Evolutionary conservation across 2,329 filamentous ascomycete species (phyloP), one percentile per base, ranked within the genome.

Genomic region (Ambrosiella beaveri): DNA sequence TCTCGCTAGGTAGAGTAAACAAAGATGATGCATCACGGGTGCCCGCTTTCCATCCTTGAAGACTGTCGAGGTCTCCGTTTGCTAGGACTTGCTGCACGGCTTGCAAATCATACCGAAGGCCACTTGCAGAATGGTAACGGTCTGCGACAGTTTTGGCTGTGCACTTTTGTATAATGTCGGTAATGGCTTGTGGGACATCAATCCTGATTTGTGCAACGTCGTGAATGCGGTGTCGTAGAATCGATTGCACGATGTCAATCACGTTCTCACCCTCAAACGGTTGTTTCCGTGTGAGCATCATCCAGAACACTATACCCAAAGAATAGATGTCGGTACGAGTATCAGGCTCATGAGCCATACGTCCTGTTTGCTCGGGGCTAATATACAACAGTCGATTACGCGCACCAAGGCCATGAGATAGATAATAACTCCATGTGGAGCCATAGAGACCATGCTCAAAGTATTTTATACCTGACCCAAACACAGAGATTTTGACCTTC

Each of bases 251-350:
- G 50, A 96, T 88, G 65, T 96, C 90, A 60, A 96, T 79, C 0
- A 90, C 87, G 0, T 82, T 84, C 11, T 81, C 77, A 8, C 88
- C 91, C 40, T 85, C 83, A 63, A 93, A 95, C 0, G 88, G 85
- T 2, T 86, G 80, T 64, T 84, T 80, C 36, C 89, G 88, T 1
- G 87, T 86, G 51, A 95, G 73, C 65, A 94, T 79, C 7, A 80
- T 87, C 85, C 88, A 96, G 68, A 96, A 91, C 1, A 96, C 70
- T 44, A 96, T 83, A 3, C 91, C 91, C 0, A 96, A 73, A 0
- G 88, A 90, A 71, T 96, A 96, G 38, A 96, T 94, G 68, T 97
- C 91, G 13, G 91, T 96, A 45, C 91, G 80, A 49, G 80, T 87
- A 69, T 96, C 91, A 1, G 91, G 91, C 68, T 96, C 90, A 2